Base-by-base conservation (phyloP, 202 grass and related monocot species). In the Saccharum hybrid region DNA sequence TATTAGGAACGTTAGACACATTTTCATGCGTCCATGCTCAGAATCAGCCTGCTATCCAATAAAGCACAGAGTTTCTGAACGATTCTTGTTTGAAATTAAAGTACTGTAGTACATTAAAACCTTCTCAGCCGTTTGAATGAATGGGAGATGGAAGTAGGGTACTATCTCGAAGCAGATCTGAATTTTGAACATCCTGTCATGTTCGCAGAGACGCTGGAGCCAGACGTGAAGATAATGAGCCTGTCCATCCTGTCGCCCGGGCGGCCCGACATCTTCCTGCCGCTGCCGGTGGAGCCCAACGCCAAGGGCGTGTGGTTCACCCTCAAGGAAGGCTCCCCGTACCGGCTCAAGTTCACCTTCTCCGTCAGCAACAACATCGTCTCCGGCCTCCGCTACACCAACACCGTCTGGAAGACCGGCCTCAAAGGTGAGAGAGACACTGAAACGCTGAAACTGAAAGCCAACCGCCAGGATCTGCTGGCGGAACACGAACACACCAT, bases 261-360 rank as follows among this genome's bases (percentile, higher is more conserved):
- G 1, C 73, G 91, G 49, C 85, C 91, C 3, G 96, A 99, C 82
- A 92, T 94, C 38, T 75, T 99, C 12, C 84, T 99, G 2, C 91
- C 86, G 9, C 86, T 99, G 51, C 96, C 96, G 48, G 91, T 81
- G 52, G 93, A 88, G 42, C 81, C 92, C 70, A 94, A 86, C 41
- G 77, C 82, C 82, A 99, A 96, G 82, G 91, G 93, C 36, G 93
- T 84, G 8, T 96, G 93, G 96, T 99, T 99, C 82, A 96, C 96
- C 62, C 79, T 99, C 56, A 99, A 99, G 82, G 96, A 99, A 75
- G 93, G 96, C 21, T 94, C 91, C 80, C 84, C 46, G 22, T 99
- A 96, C 93, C 87, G 84, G 57, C 96, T 99, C 86, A 96, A 95
- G 84, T 99, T 99, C 93, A 88, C 89, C 91, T 96, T 99, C 79